These are phyloP conservation scores for Ascochyta fabae DNA, from an alignment of 2,329 filamentous ascomycete genomes.

Conservation along the genomic window DNA sequence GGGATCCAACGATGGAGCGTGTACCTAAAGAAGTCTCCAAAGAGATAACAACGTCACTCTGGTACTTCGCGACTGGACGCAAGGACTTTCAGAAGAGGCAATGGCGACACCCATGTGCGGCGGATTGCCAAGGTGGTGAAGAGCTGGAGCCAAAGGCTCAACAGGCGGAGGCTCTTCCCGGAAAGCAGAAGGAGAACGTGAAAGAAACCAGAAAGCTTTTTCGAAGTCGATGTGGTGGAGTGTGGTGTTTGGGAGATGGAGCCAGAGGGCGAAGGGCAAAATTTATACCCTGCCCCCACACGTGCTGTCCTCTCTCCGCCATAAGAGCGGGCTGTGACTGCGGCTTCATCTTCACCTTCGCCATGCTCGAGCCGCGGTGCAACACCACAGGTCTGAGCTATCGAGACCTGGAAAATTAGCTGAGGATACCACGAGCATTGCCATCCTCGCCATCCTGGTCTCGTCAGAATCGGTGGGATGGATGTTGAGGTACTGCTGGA, in stretches of 20 bases:
- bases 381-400: constrained; percentile 4
- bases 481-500: background rate
- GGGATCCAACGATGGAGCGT: background rate
- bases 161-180: too few relatives aligned
- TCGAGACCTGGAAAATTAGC: constrained; percentile 14
- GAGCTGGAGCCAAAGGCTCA: background rate
- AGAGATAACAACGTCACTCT: background rate
- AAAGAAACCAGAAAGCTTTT: background rate
- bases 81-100: background rate
- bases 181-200: background rate
- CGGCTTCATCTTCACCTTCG: constrained; percentile 12
- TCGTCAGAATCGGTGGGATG: background rate
- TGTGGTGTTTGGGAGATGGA: constrained; percentile 17
- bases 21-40: background rate
- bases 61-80: background rate
- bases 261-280: background rate
- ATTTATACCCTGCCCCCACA: constrained; percentile 10
- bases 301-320: background rate
- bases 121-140: background rate
- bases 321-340: background rate
- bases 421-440: constrained; percentile 3
- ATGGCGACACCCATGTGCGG: background rate
- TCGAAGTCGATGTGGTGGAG: background rate
- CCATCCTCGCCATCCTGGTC: background rate
- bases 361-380: background rate